Percentiles rank a stretch among this genome's conserved stretches.
phyloP scores from a whole-genome alignment of 768 basidiomycete species.

The Amanita inopinata region DNA sequence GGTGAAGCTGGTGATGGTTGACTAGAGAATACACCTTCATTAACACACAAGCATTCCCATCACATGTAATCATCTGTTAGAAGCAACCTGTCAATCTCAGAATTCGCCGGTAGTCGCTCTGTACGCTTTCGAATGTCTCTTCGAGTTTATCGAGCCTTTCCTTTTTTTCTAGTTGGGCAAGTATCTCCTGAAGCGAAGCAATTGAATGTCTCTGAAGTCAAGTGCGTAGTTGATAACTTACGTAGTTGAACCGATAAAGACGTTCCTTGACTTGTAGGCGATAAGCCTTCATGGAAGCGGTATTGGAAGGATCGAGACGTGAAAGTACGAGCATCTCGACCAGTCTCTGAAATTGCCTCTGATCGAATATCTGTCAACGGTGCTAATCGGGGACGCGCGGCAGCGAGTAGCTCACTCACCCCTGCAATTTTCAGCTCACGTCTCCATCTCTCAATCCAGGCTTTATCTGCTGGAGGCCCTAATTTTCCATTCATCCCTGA shows the following conservation, averaged over 20 bases:
- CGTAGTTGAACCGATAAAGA: slow-evolving; percentile 91
- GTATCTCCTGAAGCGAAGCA: slow-evolving; percentile 53
- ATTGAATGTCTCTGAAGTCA: background rate
- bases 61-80: slow-evolving; percentile 11
- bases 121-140: slow-evolving; percentile 85
- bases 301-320: slow-evolving; percentile 55
- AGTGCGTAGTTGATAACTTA: slow-evolving; percentile 25
- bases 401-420: slow-evolving; percentile 31
- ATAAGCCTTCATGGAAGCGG: slow-evolving; percentile 49
- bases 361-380: slow-evolving; percentile 6
- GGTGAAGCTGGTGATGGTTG: slow-evolving; percentile 15
- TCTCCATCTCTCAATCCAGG: slow-evolving; percentile 75
- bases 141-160: slow-evolving; percentile 85
- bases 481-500: slow-evolving; percentile 42
- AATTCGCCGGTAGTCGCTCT: slow-evolving; percentile 79
- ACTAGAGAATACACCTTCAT: slow-evolving; percentile 8
- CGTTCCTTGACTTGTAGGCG: slow-evolving; percentile 92
- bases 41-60: slow-evolving; percentile 35
- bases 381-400: slow-evolving; percentile 5
- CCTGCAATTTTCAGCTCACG: slow-evolving; percentile 82
- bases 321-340: slow-evolving; percentile 84
- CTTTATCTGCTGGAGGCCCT: slow-evolving; percentile 67
- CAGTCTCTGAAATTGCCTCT: slow-evolving; percentile 92
- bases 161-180: slow-evolving; percentile 78
- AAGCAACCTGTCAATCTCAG: slow-evolving; percentile 21